Conservation (phyloP, 352 stramenopile species). For the Globisporangium cederbergense region DNA sequence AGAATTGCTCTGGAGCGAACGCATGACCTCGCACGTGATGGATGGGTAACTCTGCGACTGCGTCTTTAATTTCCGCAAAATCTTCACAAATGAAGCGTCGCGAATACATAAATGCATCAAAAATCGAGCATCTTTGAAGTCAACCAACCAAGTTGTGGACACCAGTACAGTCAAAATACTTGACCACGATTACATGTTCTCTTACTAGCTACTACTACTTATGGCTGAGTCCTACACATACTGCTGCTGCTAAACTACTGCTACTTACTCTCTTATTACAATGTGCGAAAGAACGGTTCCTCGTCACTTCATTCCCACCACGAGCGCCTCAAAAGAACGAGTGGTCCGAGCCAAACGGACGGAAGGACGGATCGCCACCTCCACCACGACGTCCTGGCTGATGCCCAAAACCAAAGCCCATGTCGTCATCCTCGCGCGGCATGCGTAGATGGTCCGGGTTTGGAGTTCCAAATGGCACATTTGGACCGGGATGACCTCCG, state of each 20-base stretch:
- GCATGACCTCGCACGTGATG: too few species aligned
- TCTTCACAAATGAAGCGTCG: too few species aligned
- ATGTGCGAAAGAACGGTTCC: background rate
- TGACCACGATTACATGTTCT: background rate
- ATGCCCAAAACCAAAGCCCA: slow-evolving; percentile 45
- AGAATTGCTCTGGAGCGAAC: background rate
- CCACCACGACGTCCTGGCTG: slow-evolving; percentile 25
- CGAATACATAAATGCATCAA: too few species aligned
- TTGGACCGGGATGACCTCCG: slow-evolving; percentile 39
- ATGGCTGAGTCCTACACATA: background rate
- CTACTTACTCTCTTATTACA: background rate
- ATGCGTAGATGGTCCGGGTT: slow-evolving; percentile 81
- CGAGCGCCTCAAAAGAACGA: slow-evolving; percentile 44
- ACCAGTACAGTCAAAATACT: background rate
- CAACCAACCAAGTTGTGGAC: background rate
- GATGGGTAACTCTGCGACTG: too few species aligned
- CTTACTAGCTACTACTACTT: background rate
- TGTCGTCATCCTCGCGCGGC: slow-evolving; percentile 55
- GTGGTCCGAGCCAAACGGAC: slow-evolving; percentile 61
- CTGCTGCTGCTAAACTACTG: background rate
- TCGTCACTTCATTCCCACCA: background rate
- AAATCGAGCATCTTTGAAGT: too few species aligned
- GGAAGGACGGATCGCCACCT: slow-evolving; percentile 32
- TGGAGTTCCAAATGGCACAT: slow-evolving; percentile 67
- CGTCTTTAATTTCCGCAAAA: too few species aligned